phyloP scores from a whole-genome alignment of 192 early-diverging fungal species.

The Dissophora ornata region DNA sequence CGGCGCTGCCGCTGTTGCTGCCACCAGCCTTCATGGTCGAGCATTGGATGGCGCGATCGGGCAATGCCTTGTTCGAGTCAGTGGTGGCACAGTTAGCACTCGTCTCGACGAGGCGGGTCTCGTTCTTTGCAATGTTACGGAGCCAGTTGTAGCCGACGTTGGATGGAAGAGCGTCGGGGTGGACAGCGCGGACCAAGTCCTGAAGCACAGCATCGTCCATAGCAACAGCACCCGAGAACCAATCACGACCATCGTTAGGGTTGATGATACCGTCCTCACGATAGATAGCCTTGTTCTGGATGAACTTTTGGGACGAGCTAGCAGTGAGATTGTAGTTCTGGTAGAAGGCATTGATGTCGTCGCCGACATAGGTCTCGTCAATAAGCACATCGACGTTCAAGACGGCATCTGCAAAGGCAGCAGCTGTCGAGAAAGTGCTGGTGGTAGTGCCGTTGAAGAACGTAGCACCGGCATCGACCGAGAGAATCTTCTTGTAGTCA shows the following conservation, averaged over 20 bases:
- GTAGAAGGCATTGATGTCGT: slow-evolving; percentile 67
- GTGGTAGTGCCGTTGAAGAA: slow-evolving; percentile 59
- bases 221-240: slow-evolving; percentile 74
- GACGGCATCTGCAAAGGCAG: slow-evolving; percentile 65
- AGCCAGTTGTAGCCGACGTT: slow-evolving; percentile 71
- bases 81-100: slow-evolving; percentile 67
- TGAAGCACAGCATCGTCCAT: slow-evolving; percentile 79
- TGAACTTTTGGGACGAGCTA: slow-evolving; percentile 66
- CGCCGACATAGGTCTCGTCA: slow-evolving; percentile 71
- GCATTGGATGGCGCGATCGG: slow-evolving; percentile 33
- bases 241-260: slow-evolving; percentile 71
- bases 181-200: slow-evolving; percentile 74
- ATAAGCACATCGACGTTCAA: slow-evolving; percentile 72
- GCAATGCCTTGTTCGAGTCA: slow-evolving; percentile 39
- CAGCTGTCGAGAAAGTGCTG: slow-evolving; percentile 44
- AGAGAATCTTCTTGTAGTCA: slow-evolving; percentile 68
- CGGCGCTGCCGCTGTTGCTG: not conserved
- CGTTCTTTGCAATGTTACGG: slow-evolving; percentile 72
- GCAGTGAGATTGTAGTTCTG: slow-evolving; percentile 64
- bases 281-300: slow-evolving; percentile 69
- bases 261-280: slow-evolving; percentile 76
- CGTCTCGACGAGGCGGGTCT: slow-evolving; percentile 53
- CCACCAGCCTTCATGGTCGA: slow-evolving; percentile 13
- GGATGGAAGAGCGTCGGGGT: slow-evolving; percentile 63
- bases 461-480: slow-evolving; percentile 74